phyloP scores from a whole-genome alignment of 2,329 filamentous ascomycete species.

The Botrytis aclada region DNA sequence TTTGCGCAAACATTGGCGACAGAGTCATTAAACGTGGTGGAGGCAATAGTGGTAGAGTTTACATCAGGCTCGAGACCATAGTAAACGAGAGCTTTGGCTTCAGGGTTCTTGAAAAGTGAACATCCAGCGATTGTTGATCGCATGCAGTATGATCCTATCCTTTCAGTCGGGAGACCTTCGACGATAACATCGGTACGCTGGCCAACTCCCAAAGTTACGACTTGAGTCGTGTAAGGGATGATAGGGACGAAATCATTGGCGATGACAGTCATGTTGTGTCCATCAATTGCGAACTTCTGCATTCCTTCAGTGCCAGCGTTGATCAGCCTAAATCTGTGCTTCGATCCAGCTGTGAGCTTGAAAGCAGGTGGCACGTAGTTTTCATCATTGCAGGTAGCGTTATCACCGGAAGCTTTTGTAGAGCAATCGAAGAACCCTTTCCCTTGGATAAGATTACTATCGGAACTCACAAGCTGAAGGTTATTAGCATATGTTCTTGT shows the following conservation, averaged over 20 bases:
- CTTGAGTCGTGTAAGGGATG: constrained; percentile 56
- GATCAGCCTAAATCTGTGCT: constrained; percentile 47
- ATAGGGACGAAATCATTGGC: constrained; percentile 62
- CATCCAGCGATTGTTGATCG: constrained; percentile 47
- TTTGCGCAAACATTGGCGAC: constrained; percentile 24
- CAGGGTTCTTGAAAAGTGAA: constrained; percentile 46
- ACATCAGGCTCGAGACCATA: constrained; percentile 47
- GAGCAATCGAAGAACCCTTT: constrained; percentile 30
- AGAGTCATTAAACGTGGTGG: constrained; percentile 22
- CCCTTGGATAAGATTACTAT: constrained; percentile 36
- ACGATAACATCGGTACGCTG: constrained; percentile 48
- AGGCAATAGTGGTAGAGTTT: constrained; percentile 24
- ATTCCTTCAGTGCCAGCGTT: constrained; percentile 44
- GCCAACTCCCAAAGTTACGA: constrained; percentile 35
- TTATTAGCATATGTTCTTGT: background rate
- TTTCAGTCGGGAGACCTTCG: constrained; percentile 40
- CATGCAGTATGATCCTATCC: constrained; percentile 50
- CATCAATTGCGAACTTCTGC: constrained; percentile 49
- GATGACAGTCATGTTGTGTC: constrained; percentile 56
- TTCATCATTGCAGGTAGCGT: constrained; percentile 22
- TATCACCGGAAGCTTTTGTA: constrained; percentile 10
- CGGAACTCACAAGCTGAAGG: constrained; percentile 26
- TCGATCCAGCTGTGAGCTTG: constrained; percentile 41
- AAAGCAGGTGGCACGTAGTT: constrained; percentile 33
- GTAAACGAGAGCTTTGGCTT: constrained; percentile 59